These are phyloP conservation scores for Pleurotus platypus DNA, from an alignment of 768 basidiomycete species.

Conservation along the genomic window DNA sequence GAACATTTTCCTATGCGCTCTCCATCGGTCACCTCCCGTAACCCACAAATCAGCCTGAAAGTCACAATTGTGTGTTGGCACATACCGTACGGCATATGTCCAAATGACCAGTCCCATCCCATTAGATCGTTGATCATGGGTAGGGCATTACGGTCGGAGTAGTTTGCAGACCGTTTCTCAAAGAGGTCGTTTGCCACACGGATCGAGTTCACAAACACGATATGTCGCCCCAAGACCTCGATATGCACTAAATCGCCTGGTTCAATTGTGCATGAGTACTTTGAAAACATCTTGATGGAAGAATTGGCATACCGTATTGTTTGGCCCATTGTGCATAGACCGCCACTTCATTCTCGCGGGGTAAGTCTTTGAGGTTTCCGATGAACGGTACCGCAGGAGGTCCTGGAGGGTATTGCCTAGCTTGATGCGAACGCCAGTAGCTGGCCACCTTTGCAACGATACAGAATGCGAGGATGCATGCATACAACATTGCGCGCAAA, in stretches of 20 bases:
- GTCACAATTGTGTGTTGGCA: background rate
- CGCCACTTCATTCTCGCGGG: constrained; percentile 31
- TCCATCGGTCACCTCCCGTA: constrained; percentile 46
- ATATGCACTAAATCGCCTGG: constrained; percentile 54
- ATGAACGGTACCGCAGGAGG: constrained; percentile 49
- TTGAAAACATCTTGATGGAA: background rate
- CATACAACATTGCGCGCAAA: too few relatives aligned
- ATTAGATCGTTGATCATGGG: constrained; percentile 50
- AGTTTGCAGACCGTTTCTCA: constrained; percentile 52
- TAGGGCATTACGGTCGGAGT: constrained; percentile 47
- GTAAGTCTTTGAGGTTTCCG: constrained; percentile 50
- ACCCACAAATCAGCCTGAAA: too few relatives aligned
- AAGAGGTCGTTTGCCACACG: constrained; percentile 48
- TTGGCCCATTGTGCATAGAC: constrained; percentile 38
- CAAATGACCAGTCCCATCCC: constrained; percentile 54
- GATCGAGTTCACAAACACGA: constrained; percentile 46
- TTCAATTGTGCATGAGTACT: too few relatives aligned
- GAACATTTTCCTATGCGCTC: constrained; percentile 48
- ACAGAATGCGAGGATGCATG: too few relatives aligned
- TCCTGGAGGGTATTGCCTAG: constrained; percentile 43
- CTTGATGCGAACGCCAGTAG: too few relatives aligned
- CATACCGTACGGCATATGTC: constrained; percentile 50
- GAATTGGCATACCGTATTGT: constrained; percentile 31
- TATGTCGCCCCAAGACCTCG: constrained; percentile 43
- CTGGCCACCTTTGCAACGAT: too few relatives aligned